A percentile compares a stretch with the other conserved stretches of the same genome.
Conservation (phyloP, 2,329 filamentous ascomycete genomes). For the Bipolaris victoriae region DNA sequence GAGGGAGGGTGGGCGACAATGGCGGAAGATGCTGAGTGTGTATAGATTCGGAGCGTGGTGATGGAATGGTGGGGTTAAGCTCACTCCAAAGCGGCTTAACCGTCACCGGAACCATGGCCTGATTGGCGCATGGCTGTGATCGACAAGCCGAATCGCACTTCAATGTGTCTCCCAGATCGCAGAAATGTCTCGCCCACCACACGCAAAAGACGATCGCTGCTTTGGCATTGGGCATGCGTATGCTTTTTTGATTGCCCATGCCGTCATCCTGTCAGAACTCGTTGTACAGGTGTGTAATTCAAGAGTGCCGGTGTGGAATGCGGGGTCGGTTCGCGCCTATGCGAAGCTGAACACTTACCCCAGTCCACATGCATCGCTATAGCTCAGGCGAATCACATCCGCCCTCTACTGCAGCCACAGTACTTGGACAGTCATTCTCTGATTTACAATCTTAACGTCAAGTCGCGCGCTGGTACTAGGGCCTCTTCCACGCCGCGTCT, state of each 20-base stretch:
- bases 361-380: constrained; percentile 13
- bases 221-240: background rate
- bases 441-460: constrained; percentile 9
- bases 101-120: constrained; percentile 11
- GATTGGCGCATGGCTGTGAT: constrained; percentile 35
- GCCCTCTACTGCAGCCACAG: constrained; percentile 16
- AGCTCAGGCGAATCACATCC: constrained; percentile 31
- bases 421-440: constrained; percentile 14
- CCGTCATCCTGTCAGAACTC: background rate
- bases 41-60: constrained; percentile 32
- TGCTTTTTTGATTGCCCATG: constrained; percentile 4
- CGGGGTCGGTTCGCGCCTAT: constrained; percentile 35
- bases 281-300: constrained; percentile 5
- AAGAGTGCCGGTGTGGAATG: constrained; percentile 18
- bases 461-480: constrained; percentile 6
- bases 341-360: constrained; percentile 32
- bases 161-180: constrained; percentile 19
- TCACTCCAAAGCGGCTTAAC: constrained; percentile 33
- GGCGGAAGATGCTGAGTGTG: constrained; percentile 28
- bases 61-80: constrained; percentile 48
- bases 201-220: background rate
- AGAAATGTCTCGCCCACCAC: constrained; percentile 18
- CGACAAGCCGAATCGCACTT: constrained; percentile 25
- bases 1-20: constrained; percentile 35
- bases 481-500: constrained; percentile 5